Base-by-base conservation (phyloP, 495 filamentous ascomycete species). In the Xylaria telfairii region DNA sequence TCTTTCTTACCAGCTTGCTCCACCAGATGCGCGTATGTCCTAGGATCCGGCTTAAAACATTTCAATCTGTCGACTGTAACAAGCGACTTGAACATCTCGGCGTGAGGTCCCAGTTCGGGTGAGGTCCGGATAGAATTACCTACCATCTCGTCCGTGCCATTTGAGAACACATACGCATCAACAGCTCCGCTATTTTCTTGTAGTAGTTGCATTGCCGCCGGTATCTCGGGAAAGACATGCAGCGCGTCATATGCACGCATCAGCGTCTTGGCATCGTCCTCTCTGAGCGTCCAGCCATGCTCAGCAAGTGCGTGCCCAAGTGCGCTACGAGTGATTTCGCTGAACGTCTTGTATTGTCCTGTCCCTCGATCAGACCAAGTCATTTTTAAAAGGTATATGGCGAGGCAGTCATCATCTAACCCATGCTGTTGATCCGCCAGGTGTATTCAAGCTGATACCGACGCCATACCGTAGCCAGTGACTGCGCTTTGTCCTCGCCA, bases 351-450 rank as follows among this genome's bases (percentile, higher is more conserved):
- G 70, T 92, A 94, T 60, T 81, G 70, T 42, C 83, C 90, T 92
- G 65, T 21, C 30, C 71, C 12, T 41, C 44, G 61, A 26, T 74
- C 59, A 74, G 70, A 44, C 42, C 59, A 17, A n/a, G 41, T 30
- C 5, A 39, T 24, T 61, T 60, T 60, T 54, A 34, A 9, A 56
- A 17, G 65, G 68, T 32, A 44, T 61, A 8, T 72, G 62, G 12
- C 37, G 4, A 32, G 24, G 54, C 26, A 46, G 44, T 39, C 28
- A 19, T 12, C 0, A 8, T 37, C 42, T 61, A 80, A 92, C 92
- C 82, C 92, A 95, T 95, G 87, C 89, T 92, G 74, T 91, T 95
- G 71, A 92, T 78, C 56, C 92, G 81, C 92, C 92, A 96, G 44
- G 92, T 93, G 72, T 95, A 96, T 79, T 94, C 92, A 24, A 97